phyloP scores from a whole-genome alignment of 2,329 filamentous ascomycete species.

The Aspergillus sp. region DNA sequence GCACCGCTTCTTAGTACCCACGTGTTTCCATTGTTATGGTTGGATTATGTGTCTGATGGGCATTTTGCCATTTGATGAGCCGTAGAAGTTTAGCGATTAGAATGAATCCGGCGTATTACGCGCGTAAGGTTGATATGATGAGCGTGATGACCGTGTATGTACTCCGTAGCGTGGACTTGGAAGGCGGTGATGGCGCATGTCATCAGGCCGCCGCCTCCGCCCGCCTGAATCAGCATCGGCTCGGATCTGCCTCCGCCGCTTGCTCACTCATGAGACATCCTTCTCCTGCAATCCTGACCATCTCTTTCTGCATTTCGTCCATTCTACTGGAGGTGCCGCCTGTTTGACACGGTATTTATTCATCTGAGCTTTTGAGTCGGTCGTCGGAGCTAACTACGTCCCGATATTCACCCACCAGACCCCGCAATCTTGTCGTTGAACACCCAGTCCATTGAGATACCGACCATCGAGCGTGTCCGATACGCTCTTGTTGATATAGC shows the following conservation, averaged over 20 bases:
- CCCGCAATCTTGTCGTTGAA: neutral
- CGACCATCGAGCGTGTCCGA: no score
- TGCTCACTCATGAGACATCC: neutral
- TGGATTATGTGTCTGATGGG: constrained; percentile 17
- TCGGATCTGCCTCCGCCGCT: neutral
- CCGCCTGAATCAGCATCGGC: constrained; percentile 1
- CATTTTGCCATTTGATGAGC: constrained; percentile 17
- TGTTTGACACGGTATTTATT: neutral
- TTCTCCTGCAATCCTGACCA: neutral
- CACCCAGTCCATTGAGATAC: no score
- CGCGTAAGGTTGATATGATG: neutral
- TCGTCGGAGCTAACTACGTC: neutral
- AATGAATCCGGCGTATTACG: constrained; percentile 28
- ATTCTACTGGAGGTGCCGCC: no score
- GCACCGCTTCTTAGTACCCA: neutral
- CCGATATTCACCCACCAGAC: neutral
- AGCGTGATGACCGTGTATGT: neutral
- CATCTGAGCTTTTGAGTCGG: neutral
- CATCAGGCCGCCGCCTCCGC: constrained; percentile 14
- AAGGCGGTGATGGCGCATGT: constrained; percentile 6
- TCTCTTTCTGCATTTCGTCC: neutral
- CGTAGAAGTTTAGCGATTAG: constrained; percentile 24
- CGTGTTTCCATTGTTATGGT: constrained; percentile 11
- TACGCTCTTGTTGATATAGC: no score
- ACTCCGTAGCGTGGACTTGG: neutral